These are phyloP conservation scores for Plicaturopsis crispa DNA, from an alignment of 768 basidiomycete species.

Conservation along the genomic window DNA sequence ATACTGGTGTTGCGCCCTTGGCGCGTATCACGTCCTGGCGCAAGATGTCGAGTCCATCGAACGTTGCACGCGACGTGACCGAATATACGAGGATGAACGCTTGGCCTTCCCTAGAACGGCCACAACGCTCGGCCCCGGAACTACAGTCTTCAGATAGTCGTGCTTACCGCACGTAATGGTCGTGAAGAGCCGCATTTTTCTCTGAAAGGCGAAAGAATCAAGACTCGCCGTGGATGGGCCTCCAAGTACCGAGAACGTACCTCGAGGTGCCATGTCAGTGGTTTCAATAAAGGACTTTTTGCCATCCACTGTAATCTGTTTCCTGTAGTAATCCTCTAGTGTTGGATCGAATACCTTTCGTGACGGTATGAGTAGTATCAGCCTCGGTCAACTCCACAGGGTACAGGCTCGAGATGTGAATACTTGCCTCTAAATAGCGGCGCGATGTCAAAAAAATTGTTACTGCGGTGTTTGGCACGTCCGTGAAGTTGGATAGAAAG, in stretches of 20 bases:
- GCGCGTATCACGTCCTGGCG: constrained; percentile 16
- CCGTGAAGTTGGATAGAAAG: too few species aligned
- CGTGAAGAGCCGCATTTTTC: not conserved
- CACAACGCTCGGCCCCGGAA: too few species aligned
- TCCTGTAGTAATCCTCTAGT: not conserved
- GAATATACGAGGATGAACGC: not conserved
- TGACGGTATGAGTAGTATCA: not conserved
- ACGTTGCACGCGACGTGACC: constrained; percentile 12
- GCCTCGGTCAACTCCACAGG: not conserved
- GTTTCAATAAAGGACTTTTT: not conserved
- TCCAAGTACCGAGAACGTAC: too few species aligned
- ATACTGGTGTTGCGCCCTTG: constrained; percentile 10
- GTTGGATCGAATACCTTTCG: not conserved
- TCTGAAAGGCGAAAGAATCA: not conserved
- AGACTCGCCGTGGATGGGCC: not conserved
- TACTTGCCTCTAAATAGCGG: not conserved
- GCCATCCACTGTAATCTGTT: not conserved
- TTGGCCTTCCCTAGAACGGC: not conserved
- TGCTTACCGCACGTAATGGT: too few species aligned
- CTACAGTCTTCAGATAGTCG: too few species aligned
- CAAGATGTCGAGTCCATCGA: constrained; percentile 17
- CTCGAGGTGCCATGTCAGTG: not conserved
- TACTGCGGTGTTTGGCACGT: not conserved
- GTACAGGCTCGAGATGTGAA: too few species aligned
- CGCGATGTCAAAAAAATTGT: not conserved